Percentiles rank a stretch among this genome's conserved stretches.
phyloP scores from a whole-genome alignment of 257 asterid genomes.

The Jaltomata sinuosa region DNA sequence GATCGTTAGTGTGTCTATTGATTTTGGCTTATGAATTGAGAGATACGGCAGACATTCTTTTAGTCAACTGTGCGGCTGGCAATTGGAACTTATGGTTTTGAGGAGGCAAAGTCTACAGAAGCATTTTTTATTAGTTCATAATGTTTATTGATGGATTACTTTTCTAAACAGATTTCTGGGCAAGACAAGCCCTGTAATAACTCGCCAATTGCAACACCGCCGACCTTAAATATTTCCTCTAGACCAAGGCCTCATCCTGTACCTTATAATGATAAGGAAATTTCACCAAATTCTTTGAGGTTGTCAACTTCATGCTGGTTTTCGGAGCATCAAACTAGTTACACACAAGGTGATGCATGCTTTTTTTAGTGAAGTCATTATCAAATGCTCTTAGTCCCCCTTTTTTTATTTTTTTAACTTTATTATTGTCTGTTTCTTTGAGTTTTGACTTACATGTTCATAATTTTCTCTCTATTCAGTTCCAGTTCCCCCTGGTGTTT shows the following conservation, averaged over 20 bases:
- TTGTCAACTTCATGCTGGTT: constrained; percentile 34
- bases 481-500: constrained; percentile 48
- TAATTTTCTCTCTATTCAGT: constrained; percentile 36
- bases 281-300: constrained; percentile 39
- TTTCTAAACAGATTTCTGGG: constrained; percentile 72
- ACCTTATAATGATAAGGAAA: constrained; percentile 30
- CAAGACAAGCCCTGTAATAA: constrained; percentile 51
- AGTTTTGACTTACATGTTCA: constrained; percentile 12
- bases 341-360: constrained; percentile 47
- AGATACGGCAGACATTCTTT: neutral
- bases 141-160: constrained; percentile 9
- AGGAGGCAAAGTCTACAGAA: constrained; percentile 16
- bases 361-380: constrained; percentile 3
- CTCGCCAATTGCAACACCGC: constrained; percentile 18
- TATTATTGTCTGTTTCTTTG: neutral
- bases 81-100: constrained; percentile 15
- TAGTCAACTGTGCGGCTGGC: constrained; percentile 5
- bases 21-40: neutral
- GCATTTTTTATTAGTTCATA: neutral
- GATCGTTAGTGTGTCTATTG: neutral
- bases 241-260: constrained; percentile 45
- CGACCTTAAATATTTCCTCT: constrained; percentile 25
- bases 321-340: constrained; percentile 35
- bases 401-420: neutral
- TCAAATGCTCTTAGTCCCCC: neutral